Evolutionary conservation across 2,329 filamentous ascomycete genomes (phyloP), one percentile per base, ranked within the genome.

Genomic region (Aspergillus awamori): DNA sequence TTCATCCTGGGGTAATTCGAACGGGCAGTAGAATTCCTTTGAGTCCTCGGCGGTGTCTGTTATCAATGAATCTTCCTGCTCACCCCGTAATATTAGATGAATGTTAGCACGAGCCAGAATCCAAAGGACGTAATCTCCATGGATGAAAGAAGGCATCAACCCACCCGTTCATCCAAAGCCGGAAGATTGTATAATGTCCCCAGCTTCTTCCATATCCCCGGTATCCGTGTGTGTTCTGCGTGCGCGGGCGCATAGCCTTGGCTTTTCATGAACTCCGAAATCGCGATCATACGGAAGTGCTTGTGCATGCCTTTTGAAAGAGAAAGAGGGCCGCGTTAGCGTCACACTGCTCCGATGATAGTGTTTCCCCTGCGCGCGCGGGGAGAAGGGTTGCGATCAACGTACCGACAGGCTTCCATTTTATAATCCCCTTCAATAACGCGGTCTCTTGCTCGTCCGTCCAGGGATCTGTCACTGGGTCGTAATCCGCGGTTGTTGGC

Each of bases 391-490:
- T 4, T 47, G 7, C 39, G 22, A 17, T 20, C 20, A 61, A 76
- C 77, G 67, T 74, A 92, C 93, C 94, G 43, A 94, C 94, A n/a
- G 95, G 95, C 75, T 99, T 99, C 90, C 91, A 97, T 73, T 89
- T 86, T 66, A 98, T 93, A 67, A 98, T 89, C 56, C 89, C 92
- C 74, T 97, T 97, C 80, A 97, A 92, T 0, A 99, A 83, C 43
- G 92, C 93, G 1, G 92, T 93, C 67, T 96, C 90, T 77, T 99
- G 95, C 72, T 97, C 94, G 71, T 97, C 93, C 4, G 93, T 97
- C 95, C 95, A 99, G 26, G 89, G 86, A 66, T 94, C 91, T 59
- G 87, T 85, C 53, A 86, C 76, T 4, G 82, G 72, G 63, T 87
- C 80, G 62, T 79, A 77, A 17, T 75, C 73, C n/a, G 76, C 11